A percentile compares a stretch with the other conserved stretches of the same genome.
Evolutionary conservation across 169 alveolate genomes (phyloP).

Genomic region (Cyclospora cayetanensis): DNA sequence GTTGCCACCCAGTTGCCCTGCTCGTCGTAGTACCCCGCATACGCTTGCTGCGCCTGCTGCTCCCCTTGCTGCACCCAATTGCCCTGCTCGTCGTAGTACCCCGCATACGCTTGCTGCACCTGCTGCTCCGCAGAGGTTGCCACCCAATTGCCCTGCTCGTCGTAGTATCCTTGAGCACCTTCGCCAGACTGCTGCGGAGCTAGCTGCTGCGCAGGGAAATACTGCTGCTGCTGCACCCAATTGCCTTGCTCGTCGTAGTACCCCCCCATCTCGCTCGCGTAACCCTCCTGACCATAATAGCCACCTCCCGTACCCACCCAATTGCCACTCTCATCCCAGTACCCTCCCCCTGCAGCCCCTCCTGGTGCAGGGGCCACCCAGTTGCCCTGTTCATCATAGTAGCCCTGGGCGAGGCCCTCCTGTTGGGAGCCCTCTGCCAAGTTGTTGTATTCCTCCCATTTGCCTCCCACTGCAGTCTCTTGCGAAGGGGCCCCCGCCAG

Average conservation of each 20-base stretch:
- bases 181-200: background rate
- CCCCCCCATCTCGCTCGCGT: background rate
- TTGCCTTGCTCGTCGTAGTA: background rate
- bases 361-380: background rate
- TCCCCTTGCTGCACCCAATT: background rate
- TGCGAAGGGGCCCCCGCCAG: background rate
- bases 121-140: background rate
- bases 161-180: background rate
- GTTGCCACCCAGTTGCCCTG: background rate
- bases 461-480: background rate
- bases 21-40: no score
- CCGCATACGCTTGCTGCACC: background rate
- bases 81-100: background rate
- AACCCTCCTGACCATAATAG: background rate
- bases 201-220: background rate
- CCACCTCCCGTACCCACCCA: background rate
- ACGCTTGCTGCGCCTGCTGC: background rate
- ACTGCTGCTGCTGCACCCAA: conserved; percentile 6
- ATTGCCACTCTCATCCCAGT: background rate
- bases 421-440: no score
- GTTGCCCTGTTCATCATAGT: background rate
- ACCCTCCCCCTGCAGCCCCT: background rate
- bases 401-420: no score
- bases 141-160: background rate
- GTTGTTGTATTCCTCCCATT: background rate